phyloP scores from a whole-genome alignment of 345 rosid species.

The Lumnitzera racemosa region DNA sequence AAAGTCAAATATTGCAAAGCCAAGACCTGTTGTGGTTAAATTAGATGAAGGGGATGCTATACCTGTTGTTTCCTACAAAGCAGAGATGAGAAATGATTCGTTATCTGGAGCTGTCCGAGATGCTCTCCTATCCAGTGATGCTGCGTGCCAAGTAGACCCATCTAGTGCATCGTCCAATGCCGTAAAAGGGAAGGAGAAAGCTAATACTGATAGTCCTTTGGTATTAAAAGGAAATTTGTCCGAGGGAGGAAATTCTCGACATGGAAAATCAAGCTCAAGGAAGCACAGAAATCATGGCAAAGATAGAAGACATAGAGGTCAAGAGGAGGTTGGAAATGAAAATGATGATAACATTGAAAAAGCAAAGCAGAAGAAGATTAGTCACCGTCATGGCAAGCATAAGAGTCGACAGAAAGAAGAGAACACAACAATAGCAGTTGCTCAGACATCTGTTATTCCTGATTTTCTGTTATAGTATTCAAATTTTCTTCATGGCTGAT shows the following conservation, averaged over 20 bases:
- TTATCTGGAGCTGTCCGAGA: constrained; percentile 64
- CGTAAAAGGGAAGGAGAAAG: constrained; percentile 62
- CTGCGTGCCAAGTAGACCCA: constrained; percentile 14
- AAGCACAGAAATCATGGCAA: constrained; percentile 43
- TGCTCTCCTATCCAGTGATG: constrained; percentile 50
- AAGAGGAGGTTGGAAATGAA: constrained; percentile 28
- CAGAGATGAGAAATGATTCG: constrained; percentile 30
- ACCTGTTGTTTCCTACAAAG: constrained; percentile 23
- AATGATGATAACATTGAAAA: constrained; percentile 26
- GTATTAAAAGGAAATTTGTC: constrained; percentile 28
- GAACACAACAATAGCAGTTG: constrained; percentile 17
- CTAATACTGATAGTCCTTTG: constrained; percentile 16
- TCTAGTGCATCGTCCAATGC: constrained; percentile 26
- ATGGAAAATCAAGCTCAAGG: constrained; percentile 36
- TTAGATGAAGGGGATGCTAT: constrained; percentile 63
- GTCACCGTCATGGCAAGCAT: constrained; percentile 42
- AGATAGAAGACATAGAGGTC: constrained; percentile 33
- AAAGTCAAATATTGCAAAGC: constrained; percentile 51
- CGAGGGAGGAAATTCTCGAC: constrained; percentile 21
- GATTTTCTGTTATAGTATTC: constrained; percentile 68
- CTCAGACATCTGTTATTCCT: constrained; percentile 43
- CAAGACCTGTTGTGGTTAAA: constrained; percentile 91
- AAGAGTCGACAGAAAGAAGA: constrained; percentile 44
- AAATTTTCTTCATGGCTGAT: background rate
- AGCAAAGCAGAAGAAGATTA: constrained; percentile 41